Percentiles rank a stretch among this genome's conserved stretches.
phyloP scores from a whole-genome alignment of 208 protist genomes.

The Tetramitus jugosus region DNA sequence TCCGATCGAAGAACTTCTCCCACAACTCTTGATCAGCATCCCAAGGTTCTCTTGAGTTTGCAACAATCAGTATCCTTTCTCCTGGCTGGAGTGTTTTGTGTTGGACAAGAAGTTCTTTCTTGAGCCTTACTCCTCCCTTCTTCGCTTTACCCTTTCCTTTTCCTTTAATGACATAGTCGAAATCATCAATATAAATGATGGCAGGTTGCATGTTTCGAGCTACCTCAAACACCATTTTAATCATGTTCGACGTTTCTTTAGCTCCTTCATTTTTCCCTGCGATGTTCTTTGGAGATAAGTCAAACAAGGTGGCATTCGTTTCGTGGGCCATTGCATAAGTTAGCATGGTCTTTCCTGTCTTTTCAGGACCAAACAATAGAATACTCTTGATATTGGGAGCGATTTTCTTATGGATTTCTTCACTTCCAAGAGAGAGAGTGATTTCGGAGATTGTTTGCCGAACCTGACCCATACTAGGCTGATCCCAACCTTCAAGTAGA shows the following conservation, averaged over 20 bases:
- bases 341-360: conserved; percentile 77
- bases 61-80: conserved; percentile 78
- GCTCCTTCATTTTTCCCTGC: conserved; percentile 45
- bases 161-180: conserved; percentile 69
- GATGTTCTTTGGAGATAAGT: conserved; percentile 75
- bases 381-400: conserved; percentile 53
- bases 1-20: conserved; percentile 55
- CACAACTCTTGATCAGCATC: conserved; percentile 52
- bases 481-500: conserved; percentile 43
- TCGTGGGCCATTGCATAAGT: conserved; percentile 69
- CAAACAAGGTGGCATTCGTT: conserved; percentile 73
- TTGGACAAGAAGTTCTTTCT: conserved; percentile 68
- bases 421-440: conserved; percentile 73
- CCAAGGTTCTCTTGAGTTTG: conserved; percentile 58
- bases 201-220: conserved; percentile 70
- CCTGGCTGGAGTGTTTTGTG: conserved; percentile 51
- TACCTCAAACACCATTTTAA: conserved; percentile 75
- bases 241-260: conserved; percentile 50
- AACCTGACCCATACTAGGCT: conserved; percentile 67
- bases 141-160: conserved; percentile 43
- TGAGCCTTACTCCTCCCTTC: conserved; percentile 66
- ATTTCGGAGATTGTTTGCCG: conserved; percentile 60
- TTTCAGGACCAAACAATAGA: conserved; percentile 69
- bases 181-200: conserved; percentile 80
- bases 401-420: conserved; percentile 73